These are phyloP conservation scores for Colletotrichum tofieldiae DNA, from an alignment of 2,329 filamentous ascomycete genomes.

Conservation along the genomic window DNA sequence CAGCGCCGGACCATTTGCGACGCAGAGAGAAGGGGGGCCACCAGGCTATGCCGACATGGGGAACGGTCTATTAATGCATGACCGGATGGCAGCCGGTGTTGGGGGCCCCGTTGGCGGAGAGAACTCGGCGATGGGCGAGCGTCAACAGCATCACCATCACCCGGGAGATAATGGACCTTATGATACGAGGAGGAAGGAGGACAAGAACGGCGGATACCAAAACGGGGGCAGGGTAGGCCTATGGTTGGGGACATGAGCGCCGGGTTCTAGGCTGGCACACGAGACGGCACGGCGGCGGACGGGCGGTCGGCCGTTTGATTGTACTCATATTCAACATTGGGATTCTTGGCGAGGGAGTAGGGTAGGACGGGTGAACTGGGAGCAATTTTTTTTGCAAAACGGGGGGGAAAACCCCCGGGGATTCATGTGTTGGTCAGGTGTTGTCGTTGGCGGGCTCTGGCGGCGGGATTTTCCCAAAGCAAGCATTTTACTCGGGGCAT, in stretches of 20 bases:
- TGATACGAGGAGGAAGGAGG: constrained; percentile 15
- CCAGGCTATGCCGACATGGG: constrained; percentile 23
- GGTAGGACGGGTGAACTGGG: constrained; percentile 8
- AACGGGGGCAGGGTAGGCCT: constrained; percentile 42
- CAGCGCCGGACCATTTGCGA: constrained; percentile 8
- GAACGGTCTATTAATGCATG: constrained; percentile 22
- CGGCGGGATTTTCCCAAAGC: neutral
- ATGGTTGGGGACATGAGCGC: constrained; percentile 29
- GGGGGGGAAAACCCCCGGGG: neutral
- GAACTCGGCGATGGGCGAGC: neutral
- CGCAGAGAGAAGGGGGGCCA: constrained; percentile 10
- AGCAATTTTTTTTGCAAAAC: constrained; percentile 4
- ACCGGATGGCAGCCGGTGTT: constrained; percentile 20
- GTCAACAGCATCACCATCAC: constrained; percentile 29
- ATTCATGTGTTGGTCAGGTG: neutral
- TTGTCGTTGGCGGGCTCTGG: neutral
- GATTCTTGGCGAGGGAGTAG: constrained; percentile 12
- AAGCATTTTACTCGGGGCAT: constrained; percentile 13
- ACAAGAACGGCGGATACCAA: constrained; percentile 32
- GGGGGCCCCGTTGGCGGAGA: constrained; percentile 15
- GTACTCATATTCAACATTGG: constrained; percentile 22
- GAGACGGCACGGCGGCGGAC: neutral
- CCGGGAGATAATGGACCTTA: constrained; percentile 4
- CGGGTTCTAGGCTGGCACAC: neutral
- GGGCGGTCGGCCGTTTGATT: neutral